Conservation (phyloP, 345 rosid species). For the Melaleuca quinquenervia region DNA sequence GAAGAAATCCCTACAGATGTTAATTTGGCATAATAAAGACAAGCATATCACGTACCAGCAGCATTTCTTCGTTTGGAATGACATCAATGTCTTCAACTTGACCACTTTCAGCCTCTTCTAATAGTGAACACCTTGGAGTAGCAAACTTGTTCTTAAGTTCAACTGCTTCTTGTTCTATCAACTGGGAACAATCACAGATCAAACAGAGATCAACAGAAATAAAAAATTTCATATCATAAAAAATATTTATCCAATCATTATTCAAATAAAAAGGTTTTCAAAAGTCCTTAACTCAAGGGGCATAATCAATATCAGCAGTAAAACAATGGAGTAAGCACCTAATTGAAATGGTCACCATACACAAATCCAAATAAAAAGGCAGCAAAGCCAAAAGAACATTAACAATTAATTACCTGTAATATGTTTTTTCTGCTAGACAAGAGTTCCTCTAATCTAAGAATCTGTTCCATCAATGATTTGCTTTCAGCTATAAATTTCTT, state of each 20-base stretch:
- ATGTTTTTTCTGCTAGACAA: conserved; percentile 64
- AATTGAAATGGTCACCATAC: not conserved
- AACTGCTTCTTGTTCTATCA: conserved; percentile 73
- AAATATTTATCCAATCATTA: not conserved
- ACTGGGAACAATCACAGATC: conserved; percentile 13
- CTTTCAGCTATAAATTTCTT: conserved; percentile 72
- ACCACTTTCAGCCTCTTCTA: conserved; percentile 81
- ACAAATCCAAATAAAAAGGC: not conserved
- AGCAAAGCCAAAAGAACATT: not conserved
- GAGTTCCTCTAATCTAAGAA: conserved; percentile 57
- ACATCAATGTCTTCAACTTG: conserved; percentile 85
- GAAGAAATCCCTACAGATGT: not conserved
- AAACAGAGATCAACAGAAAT: not conserved
- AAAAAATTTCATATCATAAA: not conserved
- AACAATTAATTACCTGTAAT: conserved; percentile 43
- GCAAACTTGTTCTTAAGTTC: conserved; percentile 77
- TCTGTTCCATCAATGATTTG: conserved; percentile 50
- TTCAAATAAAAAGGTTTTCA: not conserved
- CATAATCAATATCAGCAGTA: not conserved
- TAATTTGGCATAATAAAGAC: not conserved
- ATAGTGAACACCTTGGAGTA: conserved; percentile 61
- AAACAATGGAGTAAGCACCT: not conserved
- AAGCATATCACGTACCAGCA: conserved; percentile 43
- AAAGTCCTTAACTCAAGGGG: not conserved
- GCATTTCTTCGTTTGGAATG: conserved; percentile 92